Conservation (phyloP, 257 asterid species). For the Coffea canephora region DNA sequence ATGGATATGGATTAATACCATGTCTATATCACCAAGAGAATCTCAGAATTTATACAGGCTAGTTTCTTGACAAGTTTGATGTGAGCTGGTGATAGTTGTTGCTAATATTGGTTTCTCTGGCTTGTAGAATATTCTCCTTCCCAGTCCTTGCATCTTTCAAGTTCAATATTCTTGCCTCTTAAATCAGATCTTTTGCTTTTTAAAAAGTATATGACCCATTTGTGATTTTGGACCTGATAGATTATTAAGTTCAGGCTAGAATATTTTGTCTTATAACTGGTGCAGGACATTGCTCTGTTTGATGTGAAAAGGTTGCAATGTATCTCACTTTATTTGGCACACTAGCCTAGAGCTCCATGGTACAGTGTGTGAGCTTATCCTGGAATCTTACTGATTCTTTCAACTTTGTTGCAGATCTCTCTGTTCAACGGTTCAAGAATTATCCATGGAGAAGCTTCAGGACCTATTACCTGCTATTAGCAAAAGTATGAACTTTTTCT, state of each 20-base stretch:
- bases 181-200: not conserved
- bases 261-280: not conserved
- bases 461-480: conserved; percentile 42
- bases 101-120: not conserved
- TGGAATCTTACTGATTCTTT: not conserved
- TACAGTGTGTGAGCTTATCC: not conserved
- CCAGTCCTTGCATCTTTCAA: not conserved
- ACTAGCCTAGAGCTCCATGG: not conserved
- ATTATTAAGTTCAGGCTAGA: not conserved
- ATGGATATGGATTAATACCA: not conserved
- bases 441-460: conserved; percentile 55
- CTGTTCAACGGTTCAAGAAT: conserved; percentile 71
- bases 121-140: not conserved
- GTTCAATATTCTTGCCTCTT: not conserved
- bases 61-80: not conserved
- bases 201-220: not conserved
- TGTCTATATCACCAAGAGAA: not conserved
- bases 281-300: not conserved
- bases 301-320: not conserved
- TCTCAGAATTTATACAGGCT: not conserved
- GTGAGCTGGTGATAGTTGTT: not conserved
- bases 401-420: conserved; percentile 45
- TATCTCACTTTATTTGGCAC: not conserved
- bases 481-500: conserved; percentile 39
- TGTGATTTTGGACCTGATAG: not conserved